These are phyloP conservation scores for Fusarium dimerum DNA, from an alignment of 2,329 filamentous ascomycete genomes.

Conservation along the genomic window DNA sequence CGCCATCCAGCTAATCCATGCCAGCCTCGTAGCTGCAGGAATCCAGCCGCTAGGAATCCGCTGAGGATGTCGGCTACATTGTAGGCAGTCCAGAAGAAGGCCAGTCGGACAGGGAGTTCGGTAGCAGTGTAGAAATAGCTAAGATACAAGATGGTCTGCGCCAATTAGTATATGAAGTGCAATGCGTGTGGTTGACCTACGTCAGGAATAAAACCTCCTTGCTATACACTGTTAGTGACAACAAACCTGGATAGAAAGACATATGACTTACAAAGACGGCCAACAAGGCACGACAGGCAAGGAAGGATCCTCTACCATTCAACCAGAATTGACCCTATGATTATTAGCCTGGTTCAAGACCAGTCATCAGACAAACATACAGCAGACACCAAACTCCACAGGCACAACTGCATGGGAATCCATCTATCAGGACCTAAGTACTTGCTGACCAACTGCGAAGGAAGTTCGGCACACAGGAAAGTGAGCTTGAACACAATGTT, in stretches of 20 bases:
- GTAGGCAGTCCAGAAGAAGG: constrained; percentile 63
- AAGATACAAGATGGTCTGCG: constrained; percentile 57
- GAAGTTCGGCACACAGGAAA: constrained; percentile 45
- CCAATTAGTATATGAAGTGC: neutral
- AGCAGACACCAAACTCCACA: constrained; percentile 56
- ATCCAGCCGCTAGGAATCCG: constrained; percentile 43
- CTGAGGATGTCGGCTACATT: constrained; percentile 17
- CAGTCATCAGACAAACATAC: neutral
- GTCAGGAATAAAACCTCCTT: constrained; percentile 20
- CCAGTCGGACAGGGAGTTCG: constrained; percentile 60
- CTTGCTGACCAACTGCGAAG: constrained; percentile 61
- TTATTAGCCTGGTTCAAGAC: neutral
- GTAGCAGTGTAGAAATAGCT: constrained; percentile 65
- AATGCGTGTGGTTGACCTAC: constrained; percentile 3
- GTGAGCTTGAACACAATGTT: constrained; percentile 35
- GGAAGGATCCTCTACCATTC: constrained; percentile 12
- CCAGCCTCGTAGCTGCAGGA: constrained; percentile 54
- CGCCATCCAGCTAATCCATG: constrained; percentile 57
- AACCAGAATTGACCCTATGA: constrained; percentile 7
- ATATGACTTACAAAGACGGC: constrained; percentile 8
- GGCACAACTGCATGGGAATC: constrained; percentile 60
- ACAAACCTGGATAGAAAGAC: neutral
- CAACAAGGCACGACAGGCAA: constrained; percentile 13
- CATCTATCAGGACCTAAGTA: constrained; percentile 59
- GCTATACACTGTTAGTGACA: neutral